Evolutionary conservation across 2,329 filamentous ascomycete species (phyloP).

Genomic region (Fusarium acutatum): DNA sequence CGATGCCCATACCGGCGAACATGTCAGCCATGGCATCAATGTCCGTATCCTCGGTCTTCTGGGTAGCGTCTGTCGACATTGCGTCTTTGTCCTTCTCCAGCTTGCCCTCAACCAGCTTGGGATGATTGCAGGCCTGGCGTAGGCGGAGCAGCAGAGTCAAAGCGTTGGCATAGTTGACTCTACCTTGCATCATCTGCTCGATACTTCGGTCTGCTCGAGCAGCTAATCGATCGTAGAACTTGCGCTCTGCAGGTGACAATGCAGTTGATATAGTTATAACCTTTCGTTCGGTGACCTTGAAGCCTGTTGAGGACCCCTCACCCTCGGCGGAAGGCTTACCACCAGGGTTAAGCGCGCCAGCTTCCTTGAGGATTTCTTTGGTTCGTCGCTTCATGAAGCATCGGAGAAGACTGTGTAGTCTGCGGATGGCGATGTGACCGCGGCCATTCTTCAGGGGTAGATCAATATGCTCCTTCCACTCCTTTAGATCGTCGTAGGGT

Average conservation of each 20-base stretch:
- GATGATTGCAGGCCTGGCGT: constrained; percentile 94
- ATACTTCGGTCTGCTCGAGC: constrained; percentile 86
- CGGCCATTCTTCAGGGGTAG: constrained; percentile 88
- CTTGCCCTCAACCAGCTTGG: constrained; percentile 84
- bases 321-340: constrained; percentile 67
- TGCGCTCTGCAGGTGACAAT: constrained; percentile 81
- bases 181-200: constrained; percentile 85
- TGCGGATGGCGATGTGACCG: constrained; percentile 86
- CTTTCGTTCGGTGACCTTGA: constrained; percentile 92
- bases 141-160: constrained; percentile 90
- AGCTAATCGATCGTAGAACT: constrained; percentile 87
- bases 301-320: constrained; percentile 67
- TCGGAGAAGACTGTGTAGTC: constrained; percentile 83
- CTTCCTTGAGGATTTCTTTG: constrained; percentile 93
- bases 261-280: constrained; percentile 81
- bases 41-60: constrained; percentile 66
- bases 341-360: constrained; percentile 80
- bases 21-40: constrained; percentile 86
- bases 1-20: constrained; percentile 83
- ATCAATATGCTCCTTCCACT: constrained; percentile 94
- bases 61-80: constrained; percentile 69
- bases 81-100: constrained; percentile 89
- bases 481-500: constrained; percentile 84
- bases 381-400: constrained; percentile 99
- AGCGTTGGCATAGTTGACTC: constrained; percentile 91